phyloP scores from a whole-genome alignment of 371 early-diverging fungal species.

The Mortierella sp. region DNA sequence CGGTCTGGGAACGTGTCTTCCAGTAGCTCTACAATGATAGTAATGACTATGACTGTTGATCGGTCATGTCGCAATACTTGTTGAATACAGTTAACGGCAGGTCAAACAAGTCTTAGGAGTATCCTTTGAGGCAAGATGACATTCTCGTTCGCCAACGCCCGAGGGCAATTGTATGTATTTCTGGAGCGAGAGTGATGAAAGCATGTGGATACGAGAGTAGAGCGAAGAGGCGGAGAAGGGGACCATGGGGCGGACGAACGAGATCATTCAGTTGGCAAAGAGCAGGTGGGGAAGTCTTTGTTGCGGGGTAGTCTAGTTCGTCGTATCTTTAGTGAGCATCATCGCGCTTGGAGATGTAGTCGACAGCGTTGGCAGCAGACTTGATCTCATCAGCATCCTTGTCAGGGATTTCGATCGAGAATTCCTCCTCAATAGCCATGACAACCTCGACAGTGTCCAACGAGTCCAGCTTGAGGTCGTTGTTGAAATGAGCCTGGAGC shows the following conservation, averaged over 20 bases:
- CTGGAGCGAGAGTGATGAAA: too few relatives aligned
- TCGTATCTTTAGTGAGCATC: conserved; percentile 79
- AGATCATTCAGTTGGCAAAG: background rate
- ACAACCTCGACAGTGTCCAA: conserved; percentile 98
- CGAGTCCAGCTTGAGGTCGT: conserved; percentile 95
- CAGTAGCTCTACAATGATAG: conserved; percentile 5
- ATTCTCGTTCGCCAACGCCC: too few relatives aligned
- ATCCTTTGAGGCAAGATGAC: too few relatives aligned
- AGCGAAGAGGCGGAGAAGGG: too few relatives aligned
- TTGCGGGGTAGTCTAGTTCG: background rate
- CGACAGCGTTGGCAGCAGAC: conserved; percentile 89
- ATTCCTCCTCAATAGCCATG: conserved; percentile 99
- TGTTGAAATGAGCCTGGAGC: conserved; percentile 86
- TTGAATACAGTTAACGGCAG: too few relatives aligned
- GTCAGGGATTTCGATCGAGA: conserved; percentile 97
- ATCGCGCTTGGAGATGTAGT: conserved; percentile 79
- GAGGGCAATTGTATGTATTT: too few relatives aligned
- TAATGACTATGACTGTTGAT: too few relatives aligned
- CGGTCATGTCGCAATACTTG: too few relatives aligned
- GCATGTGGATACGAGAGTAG: too few relatives aligned
- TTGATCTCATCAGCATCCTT: conserved; percentile 96
- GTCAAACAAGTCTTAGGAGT: too few relatives aligned
- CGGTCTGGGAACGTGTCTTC: conserved; percentile 47
- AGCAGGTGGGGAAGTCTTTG: background rate
- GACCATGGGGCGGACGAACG: too few relatives aligned